These are phyloP conservation scores for Nannizziopsis arthrosporioides DNA, from an alignment of 2,329 filamentous ascomycete species.

Conservation along the genomic window DNA sequence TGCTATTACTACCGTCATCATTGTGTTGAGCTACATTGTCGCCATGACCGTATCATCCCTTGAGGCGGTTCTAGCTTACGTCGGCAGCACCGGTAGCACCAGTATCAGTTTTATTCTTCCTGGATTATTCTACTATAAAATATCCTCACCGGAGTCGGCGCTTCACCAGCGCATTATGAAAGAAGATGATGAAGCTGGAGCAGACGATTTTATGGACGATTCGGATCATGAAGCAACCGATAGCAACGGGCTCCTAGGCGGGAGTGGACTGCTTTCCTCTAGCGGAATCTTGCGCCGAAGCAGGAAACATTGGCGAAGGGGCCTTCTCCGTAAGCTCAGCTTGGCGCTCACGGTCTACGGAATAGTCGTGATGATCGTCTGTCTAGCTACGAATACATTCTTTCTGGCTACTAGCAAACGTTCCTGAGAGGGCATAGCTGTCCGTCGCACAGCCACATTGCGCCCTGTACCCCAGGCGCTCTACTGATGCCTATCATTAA, in stretches of 20 bases:
- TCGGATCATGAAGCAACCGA: slow-evolving; percentile 21
- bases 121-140: slow-evolving; percentile 96
- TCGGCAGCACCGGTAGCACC: slow-evolving; percentile 86
- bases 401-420: slow-evolving; percentile 54
- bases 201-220: slow-evolving; percentile 39
- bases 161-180: slow-evolving; percentile 80
- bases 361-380: slow-evolving; percentile 75
- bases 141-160: slow-evolving; percentile 75
- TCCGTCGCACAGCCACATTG: too few species aligned
- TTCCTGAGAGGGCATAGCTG: neutral
- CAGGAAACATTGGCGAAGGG: slow-evolving; percentile 53
- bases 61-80: slow-evolving; percentile 85
- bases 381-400: slow-evolving; percentile 73
- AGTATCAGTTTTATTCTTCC: slow-evolving; percentile 95
- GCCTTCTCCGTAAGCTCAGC: slow-evolving; percentile 56
- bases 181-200: slow-evolving; percentile 65
- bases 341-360: slow-evolving; percentile 74
- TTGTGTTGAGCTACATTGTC: slow-evolving; percentile 72
- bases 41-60: slow-evolving; percentile 85
- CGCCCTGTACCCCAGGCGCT: too few species aligned
- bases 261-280: slow-evolving; percentile 40
- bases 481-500: too few species aligned
- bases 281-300: slow-evolving; percentile 49
- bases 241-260: slow-evolving; percentile 24
- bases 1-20: slow-evolving; percentile 71